Evolutionary conservation across 495 filamentous ascomycete species (phyloP).

Genomic region (Talaromyces borbonicus): DNA sequence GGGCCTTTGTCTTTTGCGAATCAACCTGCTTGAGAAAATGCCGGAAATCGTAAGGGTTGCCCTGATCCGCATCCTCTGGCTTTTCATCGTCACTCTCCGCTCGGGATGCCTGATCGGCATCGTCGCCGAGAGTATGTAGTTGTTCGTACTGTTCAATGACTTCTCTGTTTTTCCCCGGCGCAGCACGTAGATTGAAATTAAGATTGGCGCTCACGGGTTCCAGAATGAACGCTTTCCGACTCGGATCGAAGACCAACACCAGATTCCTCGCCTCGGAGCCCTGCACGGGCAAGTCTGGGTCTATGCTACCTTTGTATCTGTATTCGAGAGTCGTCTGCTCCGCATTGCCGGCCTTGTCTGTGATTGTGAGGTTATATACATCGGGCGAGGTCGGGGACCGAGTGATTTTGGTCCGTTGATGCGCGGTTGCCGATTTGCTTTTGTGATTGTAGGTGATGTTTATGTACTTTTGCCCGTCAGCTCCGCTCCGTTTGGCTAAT

Average conservation of each 20-base stretch:
- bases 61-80: conserved; percentile 35
- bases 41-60: conserved; percentile 50
- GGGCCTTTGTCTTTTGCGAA: conserved; percentile 25
- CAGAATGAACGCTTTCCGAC: conserved; percentile 39
- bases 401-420: conserved; percentile 32
- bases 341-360: conserved; percentile 35
- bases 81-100: conserved; percentile 37
- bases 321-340: conserved; percentile 33
- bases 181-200: conserved; percentile 48
- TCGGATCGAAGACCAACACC: conserved; percentile 43
- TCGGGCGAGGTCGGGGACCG: conserved; percentile 27
- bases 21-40: conserved; percentile 43
- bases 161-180: conserved; percentile 36
- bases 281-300: conserved; percentile 20
- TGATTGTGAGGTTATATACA: conserved; percentile 39
- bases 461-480: conserved; percentile 20
- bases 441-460: conserved; percentile 46
- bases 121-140: conserved; percentile 31
- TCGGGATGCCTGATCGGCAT: conserved; percentile 24
- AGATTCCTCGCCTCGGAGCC: conserved; percentile 28
- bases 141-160: conserved; percentile 37
- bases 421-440: conserved; percentile 34
- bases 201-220: conserved; percentile 41
- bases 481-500: conserved; percentile 19
- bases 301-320: conserved; percentile 41